Evolutionary conservation across 148 eudicot species (phyloP).

Genomic region (Selenicereus undatus): DNA sequence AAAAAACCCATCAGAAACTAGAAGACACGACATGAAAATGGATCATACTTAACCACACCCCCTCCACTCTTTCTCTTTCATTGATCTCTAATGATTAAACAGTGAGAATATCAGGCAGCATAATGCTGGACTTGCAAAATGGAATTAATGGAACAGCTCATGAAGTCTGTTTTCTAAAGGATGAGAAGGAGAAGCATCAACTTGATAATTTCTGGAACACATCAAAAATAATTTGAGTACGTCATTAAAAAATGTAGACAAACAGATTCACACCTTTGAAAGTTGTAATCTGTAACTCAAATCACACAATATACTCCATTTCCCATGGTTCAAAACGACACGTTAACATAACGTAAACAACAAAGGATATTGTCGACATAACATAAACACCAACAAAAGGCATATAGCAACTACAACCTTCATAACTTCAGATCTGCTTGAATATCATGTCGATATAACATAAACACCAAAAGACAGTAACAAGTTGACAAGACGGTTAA

Average conservation of each 20-base stretch:
- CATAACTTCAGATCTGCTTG: neutral
- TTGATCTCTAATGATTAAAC: neutral
- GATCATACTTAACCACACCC: neutral
- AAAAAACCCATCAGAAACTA: neutral
- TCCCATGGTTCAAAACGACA: neutral
- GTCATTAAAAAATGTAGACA: neutral
- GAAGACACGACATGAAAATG: neutral
- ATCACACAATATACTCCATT: too few relatives aligned
- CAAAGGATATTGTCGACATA: neutral
- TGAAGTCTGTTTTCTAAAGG: neutral
- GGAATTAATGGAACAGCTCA: neutral
- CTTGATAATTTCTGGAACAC: neutral
- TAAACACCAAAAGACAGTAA: neutral
- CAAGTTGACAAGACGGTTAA: neutral
- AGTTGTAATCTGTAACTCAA: neutral
- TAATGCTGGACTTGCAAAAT: neutral
- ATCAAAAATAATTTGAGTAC: neutral
- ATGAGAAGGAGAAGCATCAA: neutral
- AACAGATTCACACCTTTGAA: neutral
- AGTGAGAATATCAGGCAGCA: neutral
- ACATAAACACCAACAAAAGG: neutral
- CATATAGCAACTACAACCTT: neutral
- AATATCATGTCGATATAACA: neutral
- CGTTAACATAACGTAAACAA: neutral
- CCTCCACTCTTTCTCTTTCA: neutral